Evolutionary conservation across 805 yeast genomes (phyloP).

Genomic region (Wickerhamiella spandovensis): DNA sequence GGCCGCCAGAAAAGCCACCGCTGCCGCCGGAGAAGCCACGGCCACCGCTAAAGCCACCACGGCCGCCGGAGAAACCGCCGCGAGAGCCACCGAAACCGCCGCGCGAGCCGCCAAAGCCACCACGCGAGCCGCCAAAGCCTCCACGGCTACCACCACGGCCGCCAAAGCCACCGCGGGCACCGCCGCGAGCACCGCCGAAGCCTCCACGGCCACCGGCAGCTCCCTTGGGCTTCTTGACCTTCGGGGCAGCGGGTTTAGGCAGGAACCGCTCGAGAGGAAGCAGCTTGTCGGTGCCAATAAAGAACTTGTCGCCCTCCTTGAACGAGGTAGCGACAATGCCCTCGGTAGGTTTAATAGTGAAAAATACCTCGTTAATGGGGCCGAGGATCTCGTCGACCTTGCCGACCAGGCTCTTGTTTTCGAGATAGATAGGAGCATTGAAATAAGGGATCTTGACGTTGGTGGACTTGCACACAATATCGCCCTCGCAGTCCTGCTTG

Average conservation of each 20-base stretch:
- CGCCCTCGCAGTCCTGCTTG: conserved; percentile 89
- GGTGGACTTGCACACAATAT: conserved; percentile 88
- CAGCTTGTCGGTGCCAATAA: conserved; percentile 86
- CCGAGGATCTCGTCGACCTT: conserved; percentile 97
- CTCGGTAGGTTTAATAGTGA: conserved; percentile 90
- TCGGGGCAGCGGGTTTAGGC: conserved; percentile 59
- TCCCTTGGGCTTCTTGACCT: conserved; percentile 38
- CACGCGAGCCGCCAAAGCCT: conserved; percentile 29
- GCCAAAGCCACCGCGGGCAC: conserved; percentile 29
- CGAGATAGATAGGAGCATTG: conserved; percentile 95
- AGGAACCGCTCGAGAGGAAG: conserved; percentile 92
- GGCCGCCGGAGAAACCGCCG: conserved; percentile 26
- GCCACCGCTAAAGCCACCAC: conserved; percentile 21
- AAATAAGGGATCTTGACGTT: conserved; percentile 93
- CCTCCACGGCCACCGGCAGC: conserved; percentile 65
- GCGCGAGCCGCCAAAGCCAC: conserved; percentile 29
- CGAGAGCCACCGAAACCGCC: conserved; percentile 27
- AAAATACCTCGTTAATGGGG: conserved; percentile 93
- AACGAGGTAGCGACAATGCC: conserved; percentile 92
- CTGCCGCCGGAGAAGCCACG: conserved; percentile 27
- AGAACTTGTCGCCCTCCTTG: conserved; percentile 92
- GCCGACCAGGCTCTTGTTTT: conserved; percentile 91
- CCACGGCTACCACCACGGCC: conserved; percentile 35
- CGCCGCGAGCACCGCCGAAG: conserved; percentile 35
- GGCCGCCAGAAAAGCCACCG: background rate